Evolutionary conservation across 768 basidiomycete genomes (phyloP).

Genomic region (Solioccasus polychromus): DNA sequence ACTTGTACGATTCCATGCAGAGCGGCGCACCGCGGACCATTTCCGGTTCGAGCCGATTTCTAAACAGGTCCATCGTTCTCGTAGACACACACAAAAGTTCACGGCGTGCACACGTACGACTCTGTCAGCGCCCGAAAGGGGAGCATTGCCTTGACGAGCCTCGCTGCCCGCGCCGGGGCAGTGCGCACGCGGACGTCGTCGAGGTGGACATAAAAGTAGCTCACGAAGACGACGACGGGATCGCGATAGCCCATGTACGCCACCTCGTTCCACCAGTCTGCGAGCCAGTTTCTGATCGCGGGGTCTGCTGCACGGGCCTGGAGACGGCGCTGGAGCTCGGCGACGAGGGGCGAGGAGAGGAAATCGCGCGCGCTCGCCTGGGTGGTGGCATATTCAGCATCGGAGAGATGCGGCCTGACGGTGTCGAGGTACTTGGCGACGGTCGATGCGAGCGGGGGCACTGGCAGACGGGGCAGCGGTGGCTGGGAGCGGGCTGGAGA

Average conservation of each 20-base stretch:
- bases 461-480: slow-evolving; percentile 74
- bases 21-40: slow-evolving; percentile 74
- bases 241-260: slow-evolving; percentile 90
- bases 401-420: slow-evolving; percentile 71
- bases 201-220: slow-evolving; percentile 92
- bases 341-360: slow-evolving; percentile 61
- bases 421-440: slow-evolving; percentile 86
- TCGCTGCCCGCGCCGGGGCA: slow-evolving; percentile 74
- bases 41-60: slow-evolving; percentile 83
- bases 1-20: slow-evolving; percentile 93
- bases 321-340: slow-evolving; percentile 74
- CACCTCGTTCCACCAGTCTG: slow-evolving; percentile 96
- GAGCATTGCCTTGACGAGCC: slow-evolving; percentile 79
- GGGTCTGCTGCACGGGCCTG: slow-evolving; percentile 68
- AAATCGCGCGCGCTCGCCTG: slow-evolving; percentile 62
- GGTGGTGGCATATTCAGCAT: slow-evolving; percentile 59
- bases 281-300: slow-evolving; percentile 75
- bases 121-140: slow-evolving; percentile 84
- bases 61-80: slow-evolving; percentile 32
- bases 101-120: slow-evolving; percentile 43
- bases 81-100: neutral
- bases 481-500: slow-evolving; percentile 69
- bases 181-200: slow-evolving; percentile 54
- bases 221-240: slow-evolving; percentile 87
- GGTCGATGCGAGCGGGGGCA: slow-evolving; percentile 81